Evolutionary conservation across 306 rosid species (phyloP), one percentile per base, ranked within the genome.

Genomic region (Acacia melanoxylon): DNA sequence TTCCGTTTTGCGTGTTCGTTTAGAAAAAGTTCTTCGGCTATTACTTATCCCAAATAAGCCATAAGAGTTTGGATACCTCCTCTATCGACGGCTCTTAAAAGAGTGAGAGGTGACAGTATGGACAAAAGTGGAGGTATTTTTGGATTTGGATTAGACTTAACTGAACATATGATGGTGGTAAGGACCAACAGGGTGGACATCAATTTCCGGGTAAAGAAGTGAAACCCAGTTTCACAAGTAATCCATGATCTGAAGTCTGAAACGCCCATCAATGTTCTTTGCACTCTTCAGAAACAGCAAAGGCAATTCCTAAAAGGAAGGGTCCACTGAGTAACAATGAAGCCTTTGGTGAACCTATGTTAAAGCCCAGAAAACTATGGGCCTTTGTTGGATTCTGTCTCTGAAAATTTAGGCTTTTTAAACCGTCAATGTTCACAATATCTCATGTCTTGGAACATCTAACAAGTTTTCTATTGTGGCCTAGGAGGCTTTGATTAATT

Each of bases 171-270:
- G 75, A 4, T 44, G 75, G 75, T 44, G 58, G 40, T n/a, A 52
- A 83, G 79, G 86, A 76, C 91, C 85, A 75, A 77, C 79, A 76
- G 27, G 79, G 79, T 87, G 81, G 48, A 78, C 79, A 25, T 51
- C 69, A 77, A 76, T 82, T 85, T 85, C 79, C 52, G 67, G 85
- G 81, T 20, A 77, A 58, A 72, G 73, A 73, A 42, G 80, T 41
- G 67, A 78, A 72, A 49, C 74, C 72, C 74, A 56, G 37, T 13
- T 35, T n/a, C 33, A 56, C 9, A 37, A 75, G 22, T 37, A 40
- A 75, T 75, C 79, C 52, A n/a, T 37, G 52, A 16, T 75, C 68
- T 75, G n/a, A 40, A 35, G 2, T 75, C 68, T 75, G n/a, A 40
- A 54, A 4, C 58, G 40, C 16, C 37, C 22, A 75, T 56, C 79